These are phyloP conservation scores for Ogataea populi-albae DNA, from an alignment of 805 yeast species.

Conservation along the genomic window DNA sequence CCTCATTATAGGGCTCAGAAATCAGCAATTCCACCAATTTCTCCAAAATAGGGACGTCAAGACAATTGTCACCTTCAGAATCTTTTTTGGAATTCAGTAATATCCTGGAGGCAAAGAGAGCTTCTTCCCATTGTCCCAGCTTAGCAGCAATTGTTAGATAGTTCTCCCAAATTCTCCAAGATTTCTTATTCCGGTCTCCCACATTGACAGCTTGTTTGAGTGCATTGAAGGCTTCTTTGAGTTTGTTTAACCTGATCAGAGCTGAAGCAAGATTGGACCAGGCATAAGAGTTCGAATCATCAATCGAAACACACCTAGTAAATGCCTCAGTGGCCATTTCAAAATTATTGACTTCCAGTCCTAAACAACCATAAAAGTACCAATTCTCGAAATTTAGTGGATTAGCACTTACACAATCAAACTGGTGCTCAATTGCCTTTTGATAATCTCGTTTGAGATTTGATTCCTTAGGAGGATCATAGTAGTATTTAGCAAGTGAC, in stretches of 20 bases:
- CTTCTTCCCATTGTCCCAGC: slow-evolving; percentile 86
- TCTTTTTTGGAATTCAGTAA: slow-evolving; percentile 56
- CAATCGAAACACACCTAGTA: slow-evolving; percentile 83
- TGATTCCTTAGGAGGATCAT: slow-evolving; percentile 57
- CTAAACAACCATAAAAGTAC: slow-evolving; percentile 91
- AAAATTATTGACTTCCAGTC: slow-evolving; percentile 67
- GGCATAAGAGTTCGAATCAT: slow-evolving; percentile 73
- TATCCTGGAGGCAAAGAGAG: slow-evolving; percentile 66
- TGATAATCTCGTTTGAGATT: slow-evolving; percentile 50
- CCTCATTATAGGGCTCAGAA: slow-evolving; percentile 42
- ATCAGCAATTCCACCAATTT: slow-evolving; percentile 65
- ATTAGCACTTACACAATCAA: slow-evolving; percentile 68
- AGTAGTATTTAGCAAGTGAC: slow-evolving; percentile 71
- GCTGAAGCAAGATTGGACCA: slow-evolving; percentile 94
- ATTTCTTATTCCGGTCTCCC: slow-evolving; percentile 61
- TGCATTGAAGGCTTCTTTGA: slow-evolving; percentile 81
- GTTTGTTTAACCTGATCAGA: slow-evolving; percentile 58
- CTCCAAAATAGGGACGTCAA: slow-evolving; percentile 76
- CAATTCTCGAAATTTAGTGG: slow-evolving; percentile 80
- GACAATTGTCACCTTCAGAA: slow-evolving; percentile 56
- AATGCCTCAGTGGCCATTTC: slow-evolving; percentile 88
- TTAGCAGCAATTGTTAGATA: slow-evolving; percentile 78
- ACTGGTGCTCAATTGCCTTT: slow-evolving; percentile 61
- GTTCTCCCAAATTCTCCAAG: slow-evolving; percentile 92
- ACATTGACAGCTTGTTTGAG: slow-evolving; percentile 71